Evolutionary conservation across 2,329 filamentous ascomycete species (phyloP).

Genomic region (Tolypocladium paradoxum): DNA sequence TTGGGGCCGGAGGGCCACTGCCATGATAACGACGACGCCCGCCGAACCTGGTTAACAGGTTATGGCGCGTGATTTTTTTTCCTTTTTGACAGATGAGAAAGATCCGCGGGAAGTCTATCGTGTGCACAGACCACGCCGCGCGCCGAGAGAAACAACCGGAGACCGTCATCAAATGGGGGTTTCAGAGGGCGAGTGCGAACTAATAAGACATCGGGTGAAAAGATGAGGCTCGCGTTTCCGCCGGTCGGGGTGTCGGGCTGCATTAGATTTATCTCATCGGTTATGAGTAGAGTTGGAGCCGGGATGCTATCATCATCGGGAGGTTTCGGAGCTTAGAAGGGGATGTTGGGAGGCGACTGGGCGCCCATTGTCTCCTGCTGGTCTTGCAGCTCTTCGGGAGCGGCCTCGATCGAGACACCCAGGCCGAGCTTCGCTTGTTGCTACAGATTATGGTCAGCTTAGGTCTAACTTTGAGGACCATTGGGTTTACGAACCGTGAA

Average conservation of each 20-base stretch:
- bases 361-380: constrained; percentile 57
- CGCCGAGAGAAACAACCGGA: background rate
- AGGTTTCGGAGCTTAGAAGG: constrained; percentile 40
- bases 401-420: constrained; percentile 82
- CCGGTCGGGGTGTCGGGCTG: constrained; percentile 13
- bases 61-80: background rate
- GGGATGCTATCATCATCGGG: constrained; percentile 8
- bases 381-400: constrained; percentile 76
- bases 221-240: constrained; percentile 9
- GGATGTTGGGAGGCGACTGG: constrained; percentile 45
- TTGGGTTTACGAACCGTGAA: constrained; percentile 58
- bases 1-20: background rate
- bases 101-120: constrained; percentile 5
- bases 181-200: constrained; percentile 9
- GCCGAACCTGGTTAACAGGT: background rate
- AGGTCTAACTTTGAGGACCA: constrained; percentile 4
- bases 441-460: constrained; percentile 37
- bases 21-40: background rate
- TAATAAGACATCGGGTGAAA: constrained; percentile 20
- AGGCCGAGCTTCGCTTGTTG: constrained; percentile 92
- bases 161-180: constrained; percentile 10
- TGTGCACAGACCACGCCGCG: background rate
- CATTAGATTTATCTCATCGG: constrained; percentile 16
- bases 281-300: constrained; percentile 10
- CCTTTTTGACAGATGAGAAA: background rate